Conservation (phyloP, 805 yeast species). For the Metschnikowia gelsemii region DNA sequence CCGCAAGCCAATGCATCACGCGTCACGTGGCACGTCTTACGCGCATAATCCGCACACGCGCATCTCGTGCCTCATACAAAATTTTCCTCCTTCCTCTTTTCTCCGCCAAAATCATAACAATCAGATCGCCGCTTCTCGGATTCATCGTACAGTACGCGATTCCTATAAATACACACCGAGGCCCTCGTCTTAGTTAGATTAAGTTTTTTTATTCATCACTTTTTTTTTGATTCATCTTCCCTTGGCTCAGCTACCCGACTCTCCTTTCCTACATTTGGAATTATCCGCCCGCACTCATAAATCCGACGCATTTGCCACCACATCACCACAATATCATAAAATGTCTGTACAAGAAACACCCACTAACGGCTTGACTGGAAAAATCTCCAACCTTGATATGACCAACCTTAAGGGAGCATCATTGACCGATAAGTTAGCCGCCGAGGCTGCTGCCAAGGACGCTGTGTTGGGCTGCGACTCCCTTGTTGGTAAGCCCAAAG, state of each 20-base stretch:
- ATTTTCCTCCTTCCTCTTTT: conserved; percentile 6
- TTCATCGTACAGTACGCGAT: conserved; percentile 9
- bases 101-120: conserved; percentile 10
- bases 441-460: conserved; percentile 27
- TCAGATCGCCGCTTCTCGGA: conserved; percentile 17
- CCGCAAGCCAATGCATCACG: conserved; percentile 4
- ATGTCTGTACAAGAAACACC: conserved; percentile 44
- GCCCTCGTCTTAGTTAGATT: conserved; percentile 1
- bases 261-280: not conserved
- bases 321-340: not conserved
- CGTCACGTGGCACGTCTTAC: conserved; percentile 9
- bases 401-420: conserved; percentile 33
- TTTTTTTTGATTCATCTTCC: not conserved
- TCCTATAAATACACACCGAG: conserved; percentile 10
- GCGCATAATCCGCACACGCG: conserved; percentile 10
- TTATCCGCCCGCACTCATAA: conserved; percentile 5
- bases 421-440: conserved; percentile 44
- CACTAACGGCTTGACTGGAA: conserved; percentile 46
- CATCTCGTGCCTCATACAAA: conserved; percentile 10
- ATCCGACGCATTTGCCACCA: not conserved
- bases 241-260: conserved; percentile 2
- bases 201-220: not conserved
- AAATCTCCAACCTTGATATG: conserved; percentile 42
- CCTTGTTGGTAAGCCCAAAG: conserved; percentile 22
- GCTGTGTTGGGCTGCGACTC: conserved; percentile 19